These are phyloP conservation scores for Irpex rosettiformis DNA, from an alignment of 1,284 basidiomycete species.

Conservation along the genomic window DNA sequence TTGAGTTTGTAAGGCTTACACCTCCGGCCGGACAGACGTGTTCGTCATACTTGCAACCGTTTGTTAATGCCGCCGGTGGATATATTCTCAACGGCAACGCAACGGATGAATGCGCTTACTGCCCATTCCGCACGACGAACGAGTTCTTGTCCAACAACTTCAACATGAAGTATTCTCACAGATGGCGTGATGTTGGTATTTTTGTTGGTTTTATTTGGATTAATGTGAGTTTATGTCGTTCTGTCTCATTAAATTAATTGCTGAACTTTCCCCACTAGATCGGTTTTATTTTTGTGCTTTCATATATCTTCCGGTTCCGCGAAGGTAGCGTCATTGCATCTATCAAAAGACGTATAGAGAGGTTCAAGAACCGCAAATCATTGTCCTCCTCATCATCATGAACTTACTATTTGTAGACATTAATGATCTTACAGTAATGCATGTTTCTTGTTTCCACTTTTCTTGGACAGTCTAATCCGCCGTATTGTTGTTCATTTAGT, in stretches of 20 bases:
- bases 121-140: conserved; percentile 49
- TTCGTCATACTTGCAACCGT: conserved; percentile 50
- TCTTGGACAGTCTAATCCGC: too few species aligned
- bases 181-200: conserved; percentile 67
- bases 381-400: not conserved
- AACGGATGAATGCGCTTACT: conserved; percentile 51
- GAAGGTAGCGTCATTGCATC: not conserved
- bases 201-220: conserved; percentile 61
- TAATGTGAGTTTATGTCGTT: conserved; percentile 49
- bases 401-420: not conserved
- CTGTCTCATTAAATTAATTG: too few species aligned
- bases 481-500: too few species aligned
- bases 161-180: conserved; percentile 50
- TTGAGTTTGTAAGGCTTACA: conserved; percentile 43
- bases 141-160: conserved; percentile 49
- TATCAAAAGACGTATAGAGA: conserved; percentile 1
- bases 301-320: conserved; percentile 33
- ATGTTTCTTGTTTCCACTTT: too few species aligned
- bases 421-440: too few species aligned
- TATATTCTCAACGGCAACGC: conserved; percentile 63
- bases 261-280: too few species aligned
- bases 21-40: conserved; percentile 67
- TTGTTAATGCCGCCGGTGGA: conserved; percentile 53
- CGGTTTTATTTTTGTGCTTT: conserved; percentile 27
- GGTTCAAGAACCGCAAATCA: not conserved